Evolutionary conservation across 352 stramenopile species (phyloP).

Genomic region (Pelagophyceae sp.): DNA sequence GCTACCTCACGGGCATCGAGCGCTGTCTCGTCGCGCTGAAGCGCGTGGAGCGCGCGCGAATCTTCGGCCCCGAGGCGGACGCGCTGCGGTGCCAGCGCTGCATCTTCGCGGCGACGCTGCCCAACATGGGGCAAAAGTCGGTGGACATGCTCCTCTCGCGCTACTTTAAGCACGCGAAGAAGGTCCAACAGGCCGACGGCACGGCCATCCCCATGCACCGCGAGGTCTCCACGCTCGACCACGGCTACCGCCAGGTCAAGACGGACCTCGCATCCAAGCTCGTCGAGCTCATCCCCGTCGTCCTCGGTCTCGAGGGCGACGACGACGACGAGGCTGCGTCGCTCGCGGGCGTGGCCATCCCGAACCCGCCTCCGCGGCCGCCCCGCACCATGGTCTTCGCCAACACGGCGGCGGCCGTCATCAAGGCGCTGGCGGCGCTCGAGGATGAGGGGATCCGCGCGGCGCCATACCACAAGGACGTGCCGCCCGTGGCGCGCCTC

Average conservation of each 20-base stretch:
- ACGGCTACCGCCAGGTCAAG: neutral
- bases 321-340: no score
- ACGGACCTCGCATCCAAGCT: neutral
- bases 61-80: neutral
- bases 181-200: slow-evolving; percentile 25
- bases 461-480: slow-evolving; percentile 51
- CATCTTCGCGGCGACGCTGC: slow-evolving; percentile 54
- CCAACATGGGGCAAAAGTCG: slow-evolving; percentile 48
- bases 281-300: neutral
- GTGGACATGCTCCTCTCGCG: slow-evolving; percentile 52
- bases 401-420: slow-evolving; percentile 14
- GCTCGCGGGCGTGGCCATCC: neutral
- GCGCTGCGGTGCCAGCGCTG: slow-evolving; percentile 37
- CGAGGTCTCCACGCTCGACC: neutral
- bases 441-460: slow-evolving; percentile 39
- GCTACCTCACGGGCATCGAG: slow-evolving; percentile 47
- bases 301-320: neutral
- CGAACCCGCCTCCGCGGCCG: neutral
- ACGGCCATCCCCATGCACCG: neutral
- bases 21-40: slow-evolving; percentile 43
- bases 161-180: slow-evolving; percentile 47
- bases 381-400: slow-evolving; percentile 19
- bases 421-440: neutral
- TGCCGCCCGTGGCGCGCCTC: slow-evolving; percentile 45
- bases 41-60: neutral